phyloP scores from a whole-genome alignment of 2,329 filamentous ascomycete genomes.

The Claviceps africana region DNA sequence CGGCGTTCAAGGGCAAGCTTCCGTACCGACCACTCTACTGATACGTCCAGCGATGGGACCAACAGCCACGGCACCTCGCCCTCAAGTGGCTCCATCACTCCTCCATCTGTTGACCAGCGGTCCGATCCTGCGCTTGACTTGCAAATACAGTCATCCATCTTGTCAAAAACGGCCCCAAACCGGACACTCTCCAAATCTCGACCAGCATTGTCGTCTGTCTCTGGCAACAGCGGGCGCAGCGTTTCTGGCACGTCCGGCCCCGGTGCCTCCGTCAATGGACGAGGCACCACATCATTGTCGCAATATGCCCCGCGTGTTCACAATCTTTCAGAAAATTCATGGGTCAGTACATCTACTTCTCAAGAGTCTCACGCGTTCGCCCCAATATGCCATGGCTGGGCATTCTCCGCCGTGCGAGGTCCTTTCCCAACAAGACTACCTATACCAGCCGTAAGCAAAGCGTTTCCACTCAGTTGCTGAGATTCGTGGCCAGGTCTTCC shows the following conservation, averaged over 20 bases:
- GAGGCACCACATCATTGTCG: constrained; percentile 49
- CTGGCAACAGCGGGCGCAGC: constrained; percentile 44
- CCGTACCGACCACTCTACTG: constrained; percentile 47
- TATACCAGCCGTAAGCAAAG: not conserved
- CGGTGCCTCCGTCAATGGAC: constrained; percentile 40
- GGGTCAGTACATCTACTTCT: constrained; percentile 43
- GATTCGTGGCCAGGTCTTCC: constrained; percentile 54
- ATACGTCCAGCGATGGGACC: constrained; percentile 46
- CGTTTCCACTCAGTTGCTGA: constrained; percentile 9
- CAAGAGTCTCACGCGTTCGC: not conserved
- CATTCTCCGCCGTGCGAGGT: not conserved
- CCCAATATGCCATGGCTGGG: not conserved
- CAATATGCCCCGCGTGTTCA: constrained; percentile 67
- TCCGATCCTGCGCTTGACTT: constrained; percentile 52
- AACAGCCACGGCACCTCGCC: constrained; percentile 44
- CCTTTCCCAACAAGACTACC: not conserved
- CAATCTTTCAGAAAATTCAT: constrained; percentile 69
- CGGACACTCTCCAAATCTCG: constrained; percentile 15
- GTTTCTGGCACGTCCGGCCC: constrained; percentile 50
- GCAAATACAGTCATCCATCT: constrained; percentile 35
- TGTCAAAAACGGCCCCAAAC: constrained; percentile 6
- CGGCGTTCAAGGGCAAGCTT: constrained; percentile 65
- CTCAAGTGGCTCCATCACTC: constrained; percentile 57
- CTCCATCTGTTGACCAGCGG: constrained; percentile 55
- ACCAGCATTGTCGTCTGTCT: constrained; percentile 23